Conservation (phyloP, 345 rosid species). For the Syzygium grande region DNA sequence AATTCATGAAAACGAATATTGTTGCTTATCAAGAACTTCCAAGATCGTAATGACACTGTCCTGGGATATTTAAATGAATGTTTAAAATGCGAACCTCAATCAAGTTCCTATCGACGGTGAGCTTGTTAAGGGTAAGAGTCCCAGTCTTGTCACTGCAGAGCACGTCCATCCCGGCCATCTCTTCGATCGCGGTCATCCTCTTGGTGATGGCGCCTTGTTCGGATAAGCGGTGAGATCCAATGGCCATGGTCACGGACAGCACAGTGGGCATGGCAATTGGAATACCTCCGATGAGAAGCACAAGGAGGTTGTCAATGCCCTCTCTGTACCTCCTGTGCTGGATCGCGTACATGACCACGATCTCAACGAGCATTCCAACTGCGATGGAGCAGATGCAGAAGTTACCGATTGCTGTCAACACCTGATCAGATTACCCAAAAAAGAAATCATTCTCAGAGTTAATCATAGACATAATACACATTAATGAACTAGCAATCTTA, state of each 20-base stretch:
- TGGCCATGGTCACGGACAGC: conserved; percentile 95
- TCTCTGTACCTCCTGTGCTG: conserved; percentile 70
- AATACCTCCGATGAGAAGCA: conserved; percentile 95
- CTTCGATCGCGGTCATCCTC: conserved; percentile 99
- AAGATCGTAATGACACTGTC: not conserved
- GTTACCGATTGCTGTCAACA: conserved; percentile 86
- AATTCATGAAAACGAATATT: not conserved
- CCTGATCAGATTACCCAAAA: conserved; percentile 24
- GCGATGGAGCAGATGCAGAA: conserved; percentile 94
- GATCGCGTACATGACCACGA: conserved; percentile 68
- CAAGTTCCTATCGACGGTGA: conserved; percentile 74
- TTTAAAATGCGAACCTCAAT: conserved; percentile 42
- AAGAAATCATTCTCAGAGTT: not conserved
- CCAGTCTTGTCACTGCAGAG: conserved; percentile 97
- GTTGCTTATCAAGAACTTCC: not conserved
- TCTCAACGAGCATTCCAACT: conserved; percentile 68
- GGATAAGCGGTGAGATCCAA: conserved; percentile 85
- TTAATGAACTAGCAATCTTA: not conserved
- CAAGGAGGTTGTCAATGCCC: conserved; percentile 89
- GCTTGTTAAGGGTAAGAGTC: conserved; percentile 92
- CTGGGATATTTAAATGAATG: not conserved
- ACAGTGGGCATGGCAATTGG: conserved; percentile 99
- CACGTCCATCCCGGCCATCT: conserved; percentile 99
- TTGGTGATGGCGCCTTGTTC: conserved; percentile 97
- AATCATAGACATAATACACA: not conserved